Conservation (phyloP, 108 stramenopile species). For the Nannochloropsis oceanica region DNA sequence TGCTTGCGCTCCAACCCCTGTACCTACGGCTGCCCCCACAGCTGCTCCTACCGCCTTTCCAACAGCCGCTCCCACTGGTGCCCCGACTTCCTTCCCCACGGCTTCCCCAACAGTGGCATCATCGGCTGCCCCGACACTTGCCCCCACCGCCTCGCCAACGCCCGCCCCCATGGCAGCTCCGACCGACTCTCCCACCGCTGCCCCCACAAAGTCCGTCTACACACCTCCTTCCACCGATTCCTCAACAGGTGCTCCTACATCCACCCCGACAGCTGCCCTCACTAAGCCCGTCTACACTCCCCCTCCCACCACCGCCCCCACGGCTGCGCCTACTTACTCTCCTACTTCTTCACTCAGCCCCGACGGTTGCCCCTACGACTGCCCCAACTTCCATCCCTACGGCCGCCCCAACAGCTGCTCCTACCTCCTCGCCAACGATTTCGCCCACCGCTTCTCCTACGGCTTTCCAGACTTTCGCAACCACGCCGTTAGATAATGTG, state of each 20-base stretch:
- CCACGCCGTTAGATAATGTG: background rate
- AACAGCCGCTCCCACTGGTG: background rate
- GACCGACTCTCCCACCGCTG: background rate
- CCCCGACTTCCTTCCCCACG: background rate
- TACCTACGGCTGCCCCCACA: background rate
- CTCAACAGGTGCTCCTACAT: no score
- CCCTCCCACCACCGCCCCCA: background rate
- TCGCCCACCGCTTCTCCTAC: background rate
- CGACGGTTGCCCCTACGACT: background rate
- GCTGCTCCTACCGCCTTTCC: background rate
- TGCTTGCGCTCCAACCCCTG: background rate
- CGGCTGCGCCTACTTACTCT: background rate
- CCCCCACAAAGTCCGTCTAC: background rate
- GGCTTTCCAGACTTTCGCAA: background rate
- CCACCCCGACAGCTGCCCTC: no score
- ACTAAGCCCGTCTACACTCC: background rate
- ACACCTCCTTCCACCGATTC: background rate
- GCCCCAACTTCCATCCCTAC: background rate
- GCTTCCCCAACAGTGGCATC: background rate
- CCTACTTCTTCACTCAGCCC: background rate
- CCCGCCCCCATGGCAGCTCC: background rate
- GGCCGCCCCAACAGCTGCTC: background rate
- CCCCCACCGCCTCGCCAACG: background rate
- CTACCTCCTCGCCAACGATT: background rate
- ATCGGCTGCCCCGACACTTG: no score